Conservation (phyloP, 2,329 filamentous ascomycete genomes). For the Botrytis sinoallii region DNA sequence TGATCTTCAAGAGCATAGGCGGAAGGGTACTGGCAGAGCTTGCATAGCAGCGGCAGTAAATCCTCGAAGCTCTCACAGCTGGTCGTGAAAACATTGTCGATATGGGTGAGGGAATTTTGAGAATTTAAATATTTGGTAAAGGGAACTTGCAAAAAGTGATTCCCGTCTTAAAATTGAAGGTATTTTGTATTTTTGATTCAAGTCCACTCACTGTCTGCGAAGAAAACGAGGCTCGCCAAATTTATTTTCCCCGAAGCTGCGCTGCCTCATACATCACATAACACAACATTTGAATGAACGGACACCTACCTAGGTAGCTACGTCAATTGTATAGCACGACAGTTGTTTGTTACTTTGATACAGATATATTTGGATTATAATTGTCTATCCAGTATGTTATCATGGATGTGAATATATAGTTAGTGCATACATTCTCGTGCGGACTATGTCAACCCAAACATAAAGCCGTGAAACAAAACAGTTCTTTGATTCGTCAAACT, state of each 20-base stretch:
- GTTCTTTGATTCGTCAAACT: neutral
- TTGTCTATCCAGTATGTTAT: neutral
- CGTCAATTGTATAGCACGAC: neutral
- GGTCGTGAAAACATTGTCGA: constrained; percentile 27
- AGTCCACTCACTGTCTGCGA: neutral
- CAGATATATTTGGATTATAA: neutral
- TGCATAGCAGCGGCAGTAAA: constrained; percentile 33
- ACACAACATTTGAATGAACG: neutral
- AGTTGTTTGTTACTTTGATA: neutral
- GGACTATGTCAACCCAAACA: neutral
- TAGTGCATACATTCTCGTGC: neutral
- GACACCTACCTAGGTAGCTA: neutral
- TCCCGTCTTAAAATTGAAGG: neutral
- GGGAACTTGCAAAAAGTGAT: neutral
- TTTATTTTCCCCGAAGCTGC: neutral
- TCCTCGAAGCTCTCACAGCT: constrained; percentile 28
- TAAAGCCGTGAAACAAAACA: neutral
- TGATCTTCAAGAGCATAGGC: constrained; percentile 40
- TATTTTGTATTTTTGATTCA: neutral
- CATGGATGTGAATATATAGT: neutral
- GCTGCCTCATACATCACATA: neutral
- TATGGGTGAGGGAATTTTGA: neutral
- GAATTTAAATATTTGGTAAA: neutral
- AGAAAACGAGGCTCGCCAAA: constrained; percentile 15
- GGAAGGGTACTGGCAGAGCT: constrained; percentile 32